These are phyloP conservation scores for Fusarium concolor DNA, from an alignment of 2,329 filamentous ascomycete genomes.

Conservation along the genomic window DNA sequence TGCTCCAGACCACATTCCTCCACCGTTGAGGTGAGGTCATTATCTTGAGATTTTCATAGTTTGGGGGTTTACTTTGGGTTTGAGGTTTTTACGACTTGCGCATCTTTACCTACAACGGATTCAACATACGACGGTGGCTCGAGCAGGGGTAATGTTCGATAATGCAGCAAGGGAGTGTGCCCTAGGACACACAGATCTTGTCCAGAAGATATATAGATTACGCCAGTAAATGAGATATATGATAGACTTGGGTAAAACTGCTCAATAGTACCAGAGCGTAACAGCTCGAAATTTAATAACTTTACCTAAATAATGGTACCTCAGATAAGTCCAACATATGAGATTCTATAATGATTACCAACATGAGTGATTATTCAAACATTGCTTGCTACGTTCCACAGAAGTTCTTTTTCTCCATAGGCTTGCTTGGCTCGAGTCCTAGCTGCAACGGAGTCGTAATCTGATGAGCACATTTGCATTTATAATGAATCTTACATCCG, in stretches of 20 bases:
- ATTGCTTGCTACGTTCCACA: neutral
- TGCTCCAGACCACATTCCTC: constrained; percentile 22
- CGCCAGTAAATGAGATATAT: neutral
- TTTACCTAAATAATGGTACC: neutral
- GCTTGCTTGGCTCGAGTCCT: neutral
- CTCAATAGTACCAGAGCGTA: neutral
- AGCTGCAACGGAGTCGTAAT: too few species aligned
- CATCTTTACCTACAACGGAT: constrained; percentile 1
- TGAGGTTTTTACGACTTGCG: neutral
- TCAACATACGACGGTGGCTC: constrained; percentile 7
- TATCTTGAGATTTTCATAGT: neutral
- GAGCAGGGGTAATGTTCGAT: too few species aligned
- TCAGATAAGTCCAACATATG: too few species aligned
- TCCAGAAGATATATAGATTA: neutral
- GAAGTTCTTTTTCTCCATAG: neutral
- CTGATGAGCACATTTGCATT: neutral
- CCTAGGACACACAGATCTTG: constrained; percentile 22
- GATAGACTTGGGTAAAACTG: neutral
- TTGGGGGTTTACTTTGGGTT: neutral
- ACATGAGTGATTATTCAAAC: too few species aligned
- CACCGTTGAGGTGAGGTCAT: constrained; percentile 22
- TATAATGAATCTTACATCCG: neutral
- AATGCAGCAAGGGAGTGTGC: constrained; percentile 21
- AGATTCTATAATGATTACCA: too few species aligned
- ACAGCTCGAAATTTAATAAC: neutral